Conservation (phyloP, 2,329 filamentous ascomycete species). For the Plectosphaerella sp. region DNA sequence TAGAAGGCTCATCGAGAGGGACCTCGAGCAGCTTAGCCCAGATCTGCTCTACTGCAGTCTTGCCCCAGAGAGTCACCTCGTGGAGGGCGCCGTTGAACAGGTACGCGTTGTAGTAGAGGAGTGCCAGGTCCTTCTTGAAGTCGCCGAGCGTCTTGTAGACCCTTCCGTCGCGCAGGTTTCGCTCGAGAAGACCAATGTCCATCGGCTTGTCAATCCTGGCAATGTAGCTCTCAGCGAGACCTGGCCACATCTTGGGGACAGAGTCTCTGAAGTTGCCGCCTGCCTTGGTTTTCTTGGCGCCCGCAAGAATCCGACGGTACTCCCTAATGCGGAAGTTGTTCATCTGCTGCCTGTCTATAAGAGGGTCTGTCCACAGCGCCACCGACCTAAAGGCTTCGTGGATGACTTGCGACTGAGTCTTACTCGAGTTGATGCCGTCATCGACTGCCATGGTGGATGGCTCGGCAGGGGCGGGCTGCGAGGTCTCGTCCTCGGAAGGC, state of each 20-base stretch:
- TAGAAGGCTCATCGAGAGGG: slow-evolving; percentile 50
- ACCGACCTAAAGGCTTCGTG: slow-evolving; percentile 20
- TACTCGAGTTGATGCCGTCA: slow-evolving; percentile 20
- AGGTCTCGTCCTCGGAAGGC: slow-evolving; percentile 36
- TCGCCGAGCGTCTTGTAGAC: slow-evolving; percentile 65
- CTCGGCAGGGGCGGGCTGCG: slow-evolving; percentile 38
- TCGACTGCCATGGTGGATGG: slow-evolving; percentile 21
- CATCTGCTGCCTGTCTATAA: slow-evolving; percentile 19
- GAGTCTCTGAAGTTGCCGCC: slow-evolving; percentile 72
- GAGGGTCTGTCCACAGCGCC: slow-evolving; percentile 32
- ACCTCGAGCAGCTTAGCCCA: slow-evolving; percentile 40
- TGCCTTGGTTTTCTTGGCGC: slow-evolving; percentile 81
- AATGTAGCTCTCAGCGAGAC: slow-evolving; percentile 69
- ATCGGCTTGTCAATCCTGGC: slow-evolving; percentile 71
- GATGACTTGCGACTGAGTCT: slow-evolving; percentile 11
- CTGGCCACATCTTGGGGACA: slow-evolving; percentile 71
- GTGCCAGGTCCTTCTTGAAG: slow-evolving; percentile 68
- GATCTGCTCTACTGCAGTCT: slow-evolving; percentile 51
- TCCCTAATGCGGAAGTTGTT: slow-evolving; percentile 54
- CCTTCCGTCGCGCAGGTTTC: slow-evolving; percentile 64
- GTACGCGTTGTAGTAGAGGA: slow-evolving; percentile 75
- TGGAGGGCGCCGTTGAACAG: slow-evolving; percentile 81
- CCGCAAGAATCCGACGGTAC: slow-evolving; percentile 61
- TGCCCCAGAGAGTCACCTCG: slow-evolving; percentile 58
- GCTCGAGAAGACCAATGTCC: slow-evolving; percentile 80